These are phyloP conservation scores for Naganishia sp. DNA, from an alignment of 1,284 basidiomycete species.

Conservation along the genomic window DNA sequence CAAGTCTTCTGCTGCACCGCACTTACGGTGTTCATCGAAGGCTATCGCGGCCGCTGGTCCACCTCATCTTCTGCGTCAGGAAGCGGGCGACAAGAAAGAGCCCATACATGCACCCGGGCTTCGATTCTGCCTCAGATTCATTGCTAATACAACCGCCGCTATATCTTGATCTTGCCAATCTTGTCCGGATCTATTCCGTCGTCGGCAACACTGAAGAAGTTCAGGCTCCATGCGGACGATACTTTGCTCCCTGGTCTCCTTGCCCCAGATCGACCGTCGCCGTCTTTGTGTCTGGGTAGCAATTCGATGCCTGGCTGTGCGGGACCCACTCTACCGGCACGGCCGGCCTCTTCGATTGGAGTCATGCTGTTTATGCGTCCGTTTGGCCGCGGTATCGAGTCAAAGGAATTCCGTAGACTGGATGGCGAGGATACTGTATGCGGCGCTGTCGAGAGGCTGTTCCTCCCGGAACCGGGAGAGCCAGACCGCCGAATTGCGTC, in stretches of 20 bases:
- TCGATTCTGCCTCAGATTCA: too few relatives aligned
- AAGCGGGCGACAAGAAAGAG: too few relatives aligned
- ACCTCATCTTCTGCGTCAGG: too few relatives aligned
- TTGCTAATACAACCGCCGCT: neutral
- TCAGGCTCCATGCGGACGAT: constrained; percentile 17
- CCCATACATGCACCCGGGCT: too few relatives aligned
- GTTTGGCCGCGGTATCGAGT: constrained; percentile 16
- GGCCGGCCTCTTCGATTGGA: constrained; percentile 8
- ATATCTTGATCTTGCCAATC: constrained; percentile 22
- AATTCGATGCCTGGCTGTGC: constrained; percentile 7
- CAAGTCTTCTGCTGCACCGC: too few relatives aligned
- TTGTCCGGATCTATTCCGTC: constrained; percentile 17
- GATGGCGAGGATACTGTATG: constrained; percentile 19
- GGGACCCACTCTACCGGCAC: neutral
- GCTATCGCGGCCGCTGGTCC: too few relatives aligned
- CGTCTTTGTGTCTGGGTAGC: neutral
- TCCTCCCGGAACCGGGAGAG: constrained; percentile 4
- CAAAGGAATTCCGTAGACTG: constrained; percentile 23
- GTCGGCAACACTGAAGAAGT: constrained; percentile 27
- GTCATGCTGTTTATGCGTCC: constrained; percentile 23
- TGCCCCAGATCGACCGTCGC: neutral
- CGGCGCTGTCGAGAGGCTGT: constrained; percentile 9
- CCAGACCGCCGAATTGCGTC: constrained; percentile 2
- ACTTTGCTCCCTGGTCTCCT: constrained; percentile 3
- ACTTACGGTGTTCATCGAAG: too few relatives aligned